These are phyloP conservation scores for Penicillium macrosclerotiorum DNA, from an alignment of 495 filamentous ascomycete species.

Conservation along the genomic window DNA sequence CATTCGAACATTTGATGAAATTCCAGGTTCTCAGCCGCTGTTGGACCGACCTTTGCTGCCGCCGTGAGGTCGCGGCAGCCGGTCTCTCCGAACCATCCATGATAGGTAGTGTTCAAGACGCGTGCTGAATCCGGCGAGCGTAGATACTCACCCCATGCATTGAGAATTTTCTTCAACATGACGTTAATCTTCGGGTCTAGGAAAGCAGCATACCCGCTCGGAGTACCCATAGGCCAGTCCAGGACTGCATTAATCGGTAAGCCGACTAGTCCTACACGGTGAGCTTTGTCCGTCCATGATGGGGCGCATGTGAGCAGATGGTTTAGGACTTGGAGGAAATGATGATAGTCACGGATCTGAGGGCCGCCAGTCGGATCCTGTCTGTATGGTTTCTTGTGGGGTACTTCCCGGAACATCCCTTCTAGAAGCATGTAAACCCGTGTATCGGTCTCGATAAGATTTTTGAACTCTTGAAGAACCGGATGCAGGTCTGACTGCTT, in stretches of 20 bases:
- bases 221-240: constrained; percentile 72
- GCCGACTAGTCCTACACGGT: constrained; percentile 61
- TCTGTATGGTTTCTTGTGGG: constrained; percentile 50
- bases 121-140: constrained; percentile 53
- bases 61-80: constrained; percentile 24
- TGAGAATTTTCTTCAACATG: constrained; percentile 65
- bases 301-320: constrained; percentile 61
- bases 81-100: constrained; percentile 62
- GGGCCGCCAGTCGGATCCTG: constrained; percentile 57
- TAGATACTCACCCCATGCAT: constrained; percentile 65
- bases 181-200: constrained; percentile 64
- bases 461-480: constrained; percentile 41
- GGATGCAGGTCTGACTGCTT: constrained; percentile 27
- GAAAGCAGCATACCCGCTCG: constrained; percentile 64
- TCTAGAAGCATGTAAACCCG: constrained; percentile 36
- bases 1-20: constrained; percentile 57
- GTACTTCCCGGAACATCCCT: constrained; percentile 68
- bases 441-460: constrained; percentile 45
- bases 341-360: constrained; percentile 61
- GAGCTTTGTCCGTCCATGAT: constrained; percentile 52
- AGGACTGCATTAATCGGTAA: constrained; percentile 67
- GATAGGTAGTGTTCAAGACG: constrained; percentile 47
- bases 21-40: constrained; percentile 24
- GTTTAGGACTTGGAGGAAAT: constrained; percentile 65
- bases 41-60: constrained; percentile 51